These are phyloP conservation scores for Leptosphaerulina australis DNA, from an alignment of 2,329 filamentous ascomycete species.

Conservation along the genomic window DNA sequence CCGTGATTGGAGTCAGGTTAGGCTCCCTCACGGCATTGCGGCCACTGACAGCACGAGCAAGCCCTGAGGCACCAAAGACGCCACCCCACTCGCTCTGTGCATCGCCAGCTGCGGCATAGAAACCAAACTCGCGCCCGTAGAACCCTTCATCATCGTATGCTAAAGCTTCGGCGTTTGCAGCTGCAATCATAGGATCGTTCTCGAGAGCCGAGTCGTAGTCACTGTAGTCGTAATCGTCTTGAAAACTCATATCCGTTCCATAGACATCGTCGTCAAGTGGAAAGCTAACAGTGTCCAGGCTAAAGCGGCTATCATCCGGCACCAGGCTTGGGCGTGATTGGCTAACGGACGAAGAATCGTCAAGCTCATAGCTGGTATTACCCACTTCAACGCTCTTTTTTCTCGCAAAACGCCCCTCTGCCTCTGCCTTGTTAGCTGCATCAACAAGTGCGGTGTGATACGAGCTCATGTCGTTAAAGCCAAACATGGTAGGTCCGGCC, in stretches of 20 bases:
- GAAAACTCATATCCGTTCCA: constrained; percentile 47
- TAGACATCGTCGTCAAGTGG: constrained; percentile 44
- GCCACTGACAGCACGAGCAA: constrained; percentile 72
- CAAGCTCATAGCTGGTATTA: constrained; percentile 37
- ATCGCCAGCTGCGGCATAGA: constrained; percentile 72
- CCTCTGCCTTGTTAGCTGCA: constrained; percentile 77
- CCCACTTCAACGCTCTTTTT: constrained; percentile 55
- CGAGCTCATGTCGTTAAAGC: constrained; percentile 63
- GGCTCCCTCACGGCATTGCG: constrained; percentile 71
- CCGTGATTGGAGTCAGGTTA: constrained; percentile 93
- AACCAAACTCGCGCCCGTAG: constrained; percentile 96
- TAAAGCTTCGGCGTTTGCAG: constrained; percentile 90
- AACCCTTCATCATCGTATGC: constrained; percentile 92
- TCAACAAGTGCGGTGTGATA: constrained; percentile 86
- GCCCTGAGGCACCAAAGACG: constrained; percentile 80
- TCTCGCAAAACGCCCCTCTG: constrained; percentile 75
- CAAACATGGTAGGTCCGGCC: constrained; percentile 39
- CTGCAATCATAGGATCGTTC: constrained; percentile 91
- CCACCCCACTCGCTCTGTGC: constrained; percentile 77
- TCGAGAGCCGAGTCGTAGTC: constrained; percentile 51
- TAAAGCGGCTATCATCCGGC: constrained; percentile 58
- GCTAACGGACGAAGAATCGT: constrained; percentile 41
- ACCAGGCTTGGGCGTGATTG: constrained; percentile 53
- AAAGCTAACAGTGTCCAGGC: constrained; percentile 52
- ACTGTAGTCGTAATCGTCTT: constrained; percentile 64